Conservation (phyloP, 306 rosid species). For the Pachyrhizus erosus region DNA sequence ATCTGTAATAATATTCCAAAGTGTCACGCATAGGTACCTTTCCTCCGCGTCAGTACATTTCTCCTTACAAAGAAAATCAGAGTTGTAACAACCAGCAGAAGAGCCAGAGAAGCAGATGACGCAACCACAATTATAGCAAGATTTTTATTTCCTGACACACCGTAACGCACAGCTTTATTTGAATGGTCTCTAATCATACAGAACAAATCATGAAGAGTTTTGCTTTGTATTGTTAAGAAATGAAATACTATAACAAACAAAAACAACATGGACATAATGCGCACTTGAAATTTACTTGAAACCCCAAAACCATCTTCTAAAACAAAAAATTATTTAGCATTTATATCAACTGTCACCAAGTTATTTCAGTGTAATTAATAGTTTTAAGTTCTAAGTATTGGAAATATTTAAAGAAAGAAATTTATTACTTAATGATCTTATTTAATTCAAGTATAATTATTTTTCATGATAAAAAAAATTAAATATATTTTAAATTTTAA, state of each 20-base stretch:
- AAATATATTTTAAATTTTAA: too few relatives aligned
- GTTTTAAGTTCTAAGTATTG: not conserved
- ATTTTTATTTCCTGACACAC: conserved; percentile 23
- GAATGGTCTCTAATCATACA: not conserved
- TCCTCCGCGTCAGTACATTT: conserved; percentile 12
- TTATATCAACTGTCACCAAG: not conserved
- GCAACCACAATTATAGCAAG: conserved; percentile 30
- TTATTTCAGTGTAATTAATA: not conserved
- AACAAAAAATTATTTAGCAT: not conserved
- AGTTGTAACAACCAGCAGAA: conserved; percentile 33
- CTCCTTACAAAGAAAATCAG: conserved; percentile 30
- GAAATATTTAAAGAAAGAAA: not conserved
- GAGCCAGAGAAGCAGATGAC: conserved; percentile 26
- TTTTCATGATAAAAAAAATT: too few relatives aligned
- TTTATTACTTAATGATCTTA: not conserved
- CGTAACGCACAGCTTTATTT: conserved; percentile 12
- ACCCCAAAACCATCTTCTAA: not conserved
- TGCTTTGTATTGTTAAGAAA: conserved; percentile 1
- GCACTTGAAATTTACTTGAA: not conserved
- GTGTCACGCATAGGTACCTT: conserved; percentile 35
- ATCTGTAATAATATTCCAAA: not conserved
- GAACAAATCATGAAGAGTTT: not conserved
- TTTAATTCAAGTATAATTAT: too few relatives aligned
- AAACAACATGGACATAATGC: not conserved
- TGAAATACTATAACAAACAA: not conserved